These are phyloP conservation scores for Primulina tabacum DNA, from an alignment of 257 asterid species.

Conservation along the genomic window DNA sequence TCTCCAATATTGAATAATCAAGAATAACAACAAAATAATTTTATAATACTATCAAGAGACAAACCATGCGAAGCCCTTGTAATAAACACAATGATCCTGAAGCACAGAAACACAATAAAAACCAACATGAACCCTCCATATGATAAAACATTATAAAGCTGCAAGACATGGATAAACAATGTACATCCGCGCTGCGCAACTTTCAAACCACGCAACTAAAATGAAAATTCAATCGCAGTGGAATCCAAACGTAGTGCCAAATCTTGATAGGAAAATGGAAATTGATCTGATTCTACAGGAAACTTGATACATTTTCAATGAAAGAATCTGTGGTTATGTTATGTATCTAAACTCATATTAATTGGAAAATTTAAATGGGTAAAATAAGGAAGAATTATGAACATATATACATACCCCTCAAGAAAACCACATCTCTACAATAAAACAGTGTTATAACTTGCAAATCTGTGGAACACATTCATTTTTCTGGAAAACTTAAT, in stretches of 20 bases:
- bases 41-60: too few relatives aligned
- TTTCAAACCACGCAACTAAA: not conserved
- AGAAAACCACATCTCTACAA: slow-evolving; percentile 1
- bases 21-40: not conserved
- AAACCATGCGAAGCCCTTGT: too few relatives aligned
- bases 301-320: slow-evolving; percentile 10
- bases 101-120: not conserved
- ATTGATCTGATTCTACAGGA: slow-evolving; percentile 4
- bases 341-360: not conserved
- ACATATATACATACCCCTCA: not conserved
- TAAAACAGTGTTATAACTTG: slow-evolving; percentile 6
- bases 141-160: not conserved
- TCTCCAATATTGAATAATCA: not conserved
- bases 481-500: not conserved
- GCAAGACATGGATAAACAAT: slow-evolving; percentile 2
- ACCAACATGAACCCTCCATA: not conserved
- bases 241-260: not conserved
- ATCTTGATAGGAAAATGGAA: slow-evolving; percentile 1
- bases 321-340: not conserved
- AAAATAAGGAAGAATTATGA: not conserved
- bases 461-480: not conserved
- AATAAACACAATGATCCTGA: too few relatives aligned
- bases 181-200: not conserved
- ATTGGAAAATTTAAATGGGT: not conserved
- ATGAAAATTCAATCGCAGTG: not conserved